Conservation (phyloP, 768 basidiomycete species). For the Leccinum variicolor region DNA sequence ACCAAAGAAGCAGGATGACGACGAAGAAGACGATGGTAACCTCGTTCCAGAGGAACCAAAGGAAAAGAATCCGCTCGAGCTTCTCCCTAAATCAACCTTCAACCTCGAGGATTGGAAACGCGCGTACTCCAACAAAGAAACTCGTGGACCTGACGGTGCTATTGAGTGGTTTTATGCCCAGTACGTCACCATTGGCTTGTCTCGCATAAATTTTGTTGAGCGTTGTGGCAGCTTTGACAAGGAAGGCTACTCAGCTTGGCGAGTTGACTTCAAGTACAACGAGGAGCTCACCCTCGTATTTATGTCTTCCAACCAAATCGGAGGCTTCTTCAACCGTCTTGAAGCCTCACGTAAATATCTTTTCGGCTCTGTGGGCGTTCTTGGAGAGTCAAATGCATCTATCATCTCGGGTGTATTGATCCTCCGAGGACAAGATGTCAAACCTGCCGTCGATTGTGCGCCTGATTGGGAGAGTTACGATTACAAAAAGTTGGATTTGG, state of each 20-base stretch:
- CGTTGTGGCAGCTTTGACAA: slow-evolving; percentile 65
- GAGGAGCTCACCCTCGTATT: slow-evolving; percentile 86
- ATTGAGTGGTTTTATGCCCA: slow-evolving; percentile 97
- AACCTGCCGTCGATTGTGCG: slow-evolving; percentile 71
- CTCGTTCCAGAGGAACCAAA: slow-evolving; percentile 81
- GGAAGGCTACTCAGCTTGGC: slow-evolving; percentile 87
- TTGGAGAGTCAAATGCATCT: slow-evolving; percentile 76
- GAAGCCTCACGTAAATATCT: slow-evolving; percentile 97
- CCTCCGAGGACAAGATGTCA: slow-evolving; percentile 71
- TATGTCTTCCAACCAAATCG: slow-evolving; percentile 94
- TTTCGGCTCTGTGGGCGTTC: slow-evolving; percentile 90
- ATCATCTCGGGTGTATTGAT: slow-evolving; percentile 82
- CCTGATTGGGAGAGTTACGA: slow-evolving; percentile 91
- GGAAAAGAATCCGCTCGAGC: slow-evolving; percentile 91
- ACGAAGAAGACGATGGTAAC: slow-evolving; percentile 76
- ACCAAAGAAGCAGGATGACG: slow-evolving; percentile 50
- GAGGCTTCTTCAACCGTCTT: slow-evolving; percentile 96
- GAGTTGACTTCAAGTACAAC: slow-evolving; percentile 97
- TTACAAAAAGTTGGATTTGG: slow-evolving; percentile 75
- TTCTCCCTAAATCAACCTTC: slow-evolving; percentile 81
- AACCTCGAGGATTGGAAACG: slow-evolving; percentile 98
- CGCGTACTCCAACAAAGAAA: slow-evolving; percentile 98
- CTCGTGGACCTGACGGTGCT: slow-evolving; percentile 74
- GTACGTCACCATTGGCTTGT: slow-evolving; percentile 40
- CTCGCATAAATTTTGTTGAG: slow-evolving; percentile 1